Percentiles rank a stretch among this genome's conserved stretches.
These are phyloP conservation scores for Ananas comosus DNA, from an alignment of 176 grass and related monocot genomes.

Conservation along the genomic window DNA sequence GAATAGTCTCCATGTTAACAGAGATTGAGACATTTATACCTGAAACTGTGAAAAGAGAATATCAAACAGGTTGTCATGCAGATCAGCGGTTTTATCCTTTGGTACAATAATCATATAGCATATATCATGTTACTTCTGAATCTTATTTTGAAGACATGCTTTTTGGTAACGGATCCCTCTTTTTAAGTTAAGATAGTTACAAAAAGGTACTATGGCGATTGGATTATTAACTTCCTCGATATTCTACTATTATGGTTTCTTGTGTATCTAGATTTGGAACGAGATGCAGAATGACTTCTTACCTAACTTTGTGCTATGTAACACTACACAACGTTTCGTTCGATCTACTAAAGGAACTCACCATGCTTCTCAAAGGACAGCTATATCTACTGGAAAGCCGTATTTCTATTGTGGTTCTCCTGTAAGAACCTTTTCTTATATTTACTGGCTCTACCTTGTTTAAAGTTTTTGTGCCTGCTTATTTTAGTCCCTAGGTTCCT, in stretches of 20 bases:
- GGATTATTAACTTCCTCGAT: background rate
- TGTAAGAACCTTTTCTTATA: constrained; percentile 36
- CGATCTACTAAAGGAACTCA: constrained; percentile 60
- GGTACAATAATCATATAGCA: too few species aligned
- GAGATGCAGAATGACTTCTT: constrained; percentile 98
- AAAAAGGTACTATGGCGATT: too few species aligned
- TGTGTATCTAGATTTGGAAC: constrained; percentile 66
- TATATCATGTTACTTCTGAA: too few species aligned
- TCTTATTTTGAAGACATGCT: background rate
- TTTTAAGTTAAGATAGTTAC: too few species aligned
- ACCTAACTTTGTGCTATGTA: constrained; percentile 91
- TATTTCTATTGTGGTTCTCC: constrained; percentile 89
- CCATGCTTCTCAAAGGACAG: constrained; percentile 55
- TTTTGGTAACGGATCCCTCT: background rate
- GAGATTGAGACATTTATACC: too few species aligned
- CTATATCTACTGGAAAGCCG: constrained; percentile 48
- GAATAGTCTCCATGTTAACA: too few species aligned
- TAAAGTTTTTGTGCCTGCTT: constrained; percentile 6
- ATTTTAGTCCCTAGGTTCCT: background rate
- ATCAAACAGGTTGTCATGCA: too few species aligned
- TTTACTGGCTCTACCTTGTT: background rate
- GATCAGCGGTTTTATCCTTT: too few species aligned
- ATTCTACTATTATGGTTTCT: constrained; percentile 11
- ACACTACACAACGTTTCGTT: constrained; percentile 95
- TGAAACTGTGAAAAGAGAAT: too few species aligned